Base-by-base conservation (phyloP, 805 yeast species). In the Cyberlindnera samutprakarnensis region DNA sequence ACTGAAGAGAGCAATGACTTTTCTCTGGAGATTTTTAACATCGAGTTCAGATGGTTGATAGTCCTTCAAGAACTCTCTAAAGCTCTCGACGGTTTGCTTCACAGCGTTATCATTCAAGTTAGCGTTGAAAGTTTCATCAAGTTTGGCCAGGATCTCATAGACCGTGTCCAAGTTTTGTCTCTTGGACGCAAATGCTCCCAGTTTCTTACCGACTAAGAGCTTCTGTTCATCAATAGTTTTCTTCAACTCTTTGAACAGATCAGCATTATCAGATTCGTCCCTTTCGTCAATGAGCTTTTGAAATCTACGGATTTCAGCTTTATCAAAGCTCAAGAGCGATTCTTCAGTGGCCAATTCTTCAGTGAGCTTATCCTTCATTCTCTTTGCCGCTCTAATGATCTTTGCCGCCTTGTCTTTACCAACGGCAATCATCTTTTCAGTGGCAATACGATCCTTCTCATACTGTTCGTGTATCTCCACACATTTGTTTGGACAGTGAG, bases 81-180 rank as follows among this genome's bases (percentile, higher is more conserved):
- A 80, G 10, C 61, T 59, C 14, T 69, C 61, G 13, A 86, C 77
- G 2, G 88, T 77, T 14, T 64, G 69, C 53, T 85, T 85, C 14
- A 88, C 96, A 0, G 88, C 94, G 7, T 75, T 73, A 56, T 88
- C 96, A 51, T 88, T 86, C 59, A 86, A 74, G 47, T 86, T 81
- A 29, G 82, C 84, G 46, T 86, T 84, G 56, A 82, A 87, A n/a
- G 70, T 69, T 3, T 62, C 49, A 7, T 64, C 53, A 57, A 88
- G 61, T 5, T 57, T 56, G 3, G 56, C 53, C 30, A 85, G 50
- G 13, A 81, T 64, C 3, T 39, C 21, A 35, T 66, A 41, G 15
- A 47, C 15, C 13, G 26, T 15, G 5, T 37, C 23, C 25, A 61
- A 26, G 25, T 49, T 47, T 10, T 43, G 37, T 30, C 46, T 45